Evolutionary conservation across 768 basidiomycete genomes (phyloP), one percentile per base, ranked within the genome.

Genomic region (Tricholoma sp.): DNA sequence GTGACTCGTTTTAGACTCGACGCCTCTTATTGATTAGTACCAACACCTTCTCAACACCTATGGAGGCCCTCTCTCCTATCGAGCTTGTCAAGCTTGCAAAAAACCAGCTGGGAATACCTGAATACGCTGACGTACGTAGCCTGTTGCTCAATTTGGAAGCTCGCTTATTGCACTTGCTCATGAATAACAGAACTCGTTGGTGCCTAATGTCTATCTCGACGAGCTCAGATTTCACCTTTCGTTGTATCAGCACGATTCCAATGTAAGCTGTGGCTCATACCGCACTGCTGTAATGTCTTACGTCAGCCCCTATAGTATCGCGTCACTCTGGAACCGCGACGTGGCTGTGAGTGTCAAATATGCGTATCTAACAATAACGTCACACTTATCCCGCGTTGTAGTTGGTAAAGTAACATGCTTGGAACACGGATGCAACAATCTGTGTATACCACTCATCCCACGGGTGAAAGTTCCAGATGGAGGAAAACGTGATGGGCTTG

Each of bases 331-430:
- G 66, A 76, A 36, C 73, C 75, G 15, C 63, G 66, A 24, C 55
- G 52, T 53, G 73, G 76, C 61, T 73, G 79, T 80, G 62, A 71
- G 77, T 67, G 28, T 50, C 55, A n/a, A 31, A 4, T 41, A 1
- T 18, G 12, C 29, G 32, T 7, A 37, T 48, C 50, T 41, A 17
- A 28, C 42, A 34, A 28, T 53, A 32, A 50, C 29, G 59, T 45
- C 56, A 49, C 24, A 11, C 44, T 45, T 45, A 12, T 45, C 17
- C 2, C 20, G 37, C 4, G 17, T 9, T 11, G 29, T 36, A 83
- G 81, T 67, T 61, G 81, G 80, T 17, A 57, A 59, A 15, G 63
- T 77, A 15, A 70, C 66, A 7, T 83, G 82, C 57, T 64, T 78
- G n/a, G 79, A 82, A 63, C 61, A 70, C n/a, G 74, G 73, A 6